Percentiles rank a stretch among this genome's conserved stretches.
phyloP scores from a whole-genome alignment of 257 asterid species.

The Lavandula angustifolia region DNA sequence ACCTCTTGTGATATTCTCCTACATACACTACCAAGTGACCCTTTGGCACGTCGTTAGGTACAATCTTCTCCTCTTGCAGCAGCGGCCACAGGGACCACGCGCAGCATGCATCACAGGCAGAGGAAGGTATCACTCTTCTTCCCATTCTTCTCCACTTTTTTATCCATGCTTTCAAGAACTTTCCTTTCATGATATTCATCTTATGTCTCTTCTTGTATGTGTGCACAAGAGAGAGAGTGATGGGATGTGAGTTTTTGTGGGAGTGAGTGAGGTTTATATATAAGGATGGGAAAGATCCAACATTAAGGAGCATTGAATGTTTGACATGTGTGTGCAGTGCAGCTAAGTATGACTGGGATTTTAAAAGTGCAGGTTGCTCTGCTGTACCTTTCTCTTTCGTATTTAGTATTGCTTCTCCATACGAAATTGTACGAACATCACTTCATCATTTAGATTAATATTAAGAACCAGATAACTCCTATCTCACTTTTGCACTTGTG shows the following conservation, averaged over 20 bases:
- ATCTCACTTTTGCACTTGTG: conserved; percentile 15
- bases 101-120: conserved; percentile 49
- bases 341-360: conserved; percentile 44
- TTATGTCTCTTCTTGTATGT: neutral
- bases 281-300: conserved; percentile 42
- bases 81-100: conserved; percentile 51
- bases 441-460: conserved; percentile 36
- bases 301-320: conserved; percentile 44
- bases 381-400: conserved; percentile 45
- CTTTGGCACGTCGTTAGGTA: conserved; percentile 82
- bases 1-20: conserved; percentile 68
- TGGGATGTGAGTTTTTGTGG: conserved; percentile 40
- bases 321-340: conserved; percentile 44
- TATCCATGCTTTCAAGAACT: conserved; percentile 47
- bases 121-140: conserved; percentile 42
- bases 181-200: conserved; percentile 46
- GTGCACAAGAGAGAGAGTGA: too few species aligned
- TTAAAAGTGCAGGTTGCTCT: conserved; percentile 44
- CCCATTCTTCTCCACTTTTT: conserved; percentile 51
- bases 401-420: conserved; percentile 36
- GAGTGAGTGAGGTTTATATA: conserved; percentile 53
- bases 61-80: conserved; percentile 45
- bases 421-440: conserved; percentile 85
- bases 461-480: conserved; percentile 11
- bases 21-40: conserved; percentile 88